Base-by-base conservation (phyloP, 441 rosid genomes). In the Populus hybrid region DNA sequence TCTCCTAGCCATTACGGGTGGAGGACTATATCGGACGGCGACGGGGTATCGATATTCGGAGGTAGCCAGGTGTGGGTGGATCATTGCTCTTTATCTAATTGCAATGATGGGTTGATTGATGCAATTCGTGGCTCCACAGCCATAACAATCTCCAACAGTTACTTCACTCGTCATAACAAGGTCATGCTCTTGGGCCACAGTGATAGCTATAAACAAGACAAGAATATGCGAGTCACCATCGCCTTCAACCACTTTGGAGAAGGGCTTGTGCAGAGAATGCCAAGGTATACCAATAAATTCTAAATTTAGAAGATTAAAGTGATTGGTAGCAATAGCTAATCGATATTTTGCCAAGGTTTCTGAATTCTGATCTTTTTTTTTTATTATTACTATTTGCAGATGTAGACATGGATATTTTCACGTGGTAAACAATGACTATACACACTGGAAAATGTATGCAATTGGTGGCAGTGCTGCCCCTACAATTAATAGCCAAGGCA, bases 201-300 rank as follows among this genome's bases (percentile, higher is more conserved):
- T 28, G 98, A 94, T 79, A 46, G 88, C 53, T 94, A 83, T 42
- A 83, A 71, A 12, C 83, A 83, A 74, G 98, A 94, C 89, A 91
- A 89, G 90, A 87, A 89, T 68, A 94, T 94, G 98, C 98, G 91
- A 78, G 89, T 90, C 84, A 94, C 98, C n/a, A 91, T 93, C 26
- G 98, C 97, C 74, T 94, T 94, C 67, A 94, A 94, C 88, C 98
- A 93, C 85, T 94, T 94, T 35, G 98, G 98, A 0, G 94, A 94
- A 89, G 98, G 98, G 7, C 94, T 93, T 34, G 92, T 94, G 79
- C 98, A 94, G 75, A 85, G 98, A 82, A 94, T 94, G 89, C 98
- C 98, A 65, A 92, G 98, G 98, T 92, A 83, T 3, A 3, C 9
- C 69, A 9, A 34, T 16, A 2, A 5, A n/a, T 21, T 46, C 14